A percentile compares a stretch with the other conserved stretches of the same genome.
phyloP scores from a whole-genome alignment of 2,329 filamentous ascomycete genomes.

The Didymella exigua region DNA sequence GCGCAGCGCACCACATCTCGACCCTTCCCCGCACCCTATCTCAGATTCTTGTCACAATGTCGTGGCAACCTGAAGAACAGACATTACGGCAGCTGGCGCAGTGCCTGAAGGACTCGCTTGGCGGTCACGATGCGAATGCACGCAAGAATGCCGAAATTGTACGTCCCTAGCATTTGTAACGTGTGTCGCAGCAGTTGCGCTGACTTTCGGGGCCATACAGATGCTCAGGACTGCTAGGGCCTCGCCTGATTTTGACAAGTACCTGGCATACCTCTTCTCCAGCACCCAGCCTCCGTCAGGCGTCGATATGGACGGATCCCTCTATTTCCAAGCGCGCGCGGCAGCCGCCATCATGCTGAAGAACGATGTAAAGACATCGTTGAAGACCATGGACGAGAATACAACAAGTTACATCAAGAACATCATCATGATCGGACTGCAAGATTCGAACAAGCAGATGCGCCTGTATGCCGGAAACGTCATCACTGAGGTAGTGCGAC shows the following conservation, averaged over 20 bases:
- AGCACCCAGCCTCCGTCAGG: slow-evolving; percentile 66
- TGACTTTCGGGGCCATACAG: slow-evolving; percentile 56
- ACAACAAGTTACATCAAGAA: slow-evolving; percentile 80
- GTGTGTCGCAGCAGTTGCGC: slow-evolving; percentile 18
- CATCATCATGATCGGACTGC: slow-evolving; percentile 76
- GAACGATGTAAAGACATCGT: slow-evolving; percentile 81
- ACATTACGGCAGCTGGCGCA: slow-evolving; percentile 86
- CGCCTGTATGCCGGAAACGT: slow-evolving; percentile 90
- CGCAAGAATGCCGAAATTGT: slow-evolving; percentile 92
- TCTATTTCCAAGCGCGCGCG: slow-evolving; percentile 79
- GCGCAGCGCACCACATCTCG: slow-evolving; percentile 13
- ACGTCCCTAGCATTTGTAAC: slow-evolving; percentile 49
- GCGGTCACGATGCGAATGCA: slow-evolving; percentile 75
- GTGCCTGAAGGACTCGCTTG: slow-evolving; percentile 90
- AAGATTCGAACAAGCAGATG: slow-evolving; percentile 81
- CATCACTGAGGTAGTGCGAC: slow-evolving; percentile 86
- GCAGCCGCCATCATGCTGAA: slow-evolving; percentile 94
- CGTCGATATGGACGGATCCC: slow-evolving; percentile 62
- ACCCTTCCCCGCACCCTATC: slow-evolving; percentile 22
- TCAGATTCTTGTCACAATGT: slow-evolving; percentile 61
- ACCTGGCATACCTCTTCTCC: slow-evolving; percentile 89
- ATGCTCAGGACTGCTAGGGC: slow-evolving; percentile 90
- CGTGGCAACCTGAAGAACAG: slow-evolving; percentile 90
- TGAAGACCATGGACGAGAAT: slow-evolving; percentile 74
- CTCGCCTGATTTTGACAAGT: slow-evolving; percentile 95